Base-by-base conservation (phyloP, 257 asterid genomes). In the Catharanthus roseus region DNA sequence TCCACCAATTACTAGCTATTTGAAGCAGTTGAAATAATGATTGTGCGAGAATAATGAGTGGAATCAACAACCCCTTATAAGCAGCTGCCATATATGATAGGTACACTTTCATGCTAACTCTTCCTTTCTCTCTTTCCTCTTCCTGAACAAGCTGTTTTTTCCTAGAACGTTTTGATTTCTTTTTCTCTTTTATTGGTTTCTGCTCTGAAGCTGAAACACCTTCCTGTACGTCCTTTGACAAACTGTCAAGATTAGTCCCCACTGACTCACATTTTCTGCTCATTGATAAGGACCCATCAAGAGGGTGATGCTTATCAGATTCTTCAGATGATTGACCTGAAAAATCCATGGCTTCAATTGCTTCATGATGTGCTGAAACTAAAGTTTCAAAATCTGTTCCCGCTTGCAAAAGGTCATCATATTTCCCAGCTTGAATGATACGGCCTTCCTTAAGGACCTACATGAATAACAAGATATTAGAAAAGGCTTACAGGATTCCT, bases 1-100 rank as follows among this genome's bases (percentile, higher is more conserved):
- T 95, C 99, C 99, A 95, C 98, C 98, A 95, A 79, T 89, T 95
- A 75, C 99, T 95, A 69, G 97, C 97, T 77, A 95, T 95, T 77
- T 95, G 98, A 74, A 95, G 98, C 83, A 85, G 85, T 81, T 95
- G 99, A 90, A 95, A 95, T 74, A 95, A 77, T 45, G 91, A 81
- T 78, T 95, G 99, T 36, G 99, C 97, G 70, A 95, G 81, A 76
- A 91, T 83, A 74, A 95, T 95, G 72, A 83, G 86, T 2, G 99
- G 99, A 58, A 95, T 85, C 78, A 95, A 73, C 78, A 86, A 82
- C 12, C 99, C 99, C 83, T 88, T 95, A 72, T 95, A 95, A 51
- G 99, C 99, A 67, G 99, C 99, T 0, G 85, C 85, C 97, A 95
- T 95, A 71, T 95, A 95, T 15, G 99, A 95, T 57, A 82, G 49